Evolutionary conservation across 2,329 filamentous ascomycete species (phyloP).

Genomic region (Xylariales sp.): DNA sequence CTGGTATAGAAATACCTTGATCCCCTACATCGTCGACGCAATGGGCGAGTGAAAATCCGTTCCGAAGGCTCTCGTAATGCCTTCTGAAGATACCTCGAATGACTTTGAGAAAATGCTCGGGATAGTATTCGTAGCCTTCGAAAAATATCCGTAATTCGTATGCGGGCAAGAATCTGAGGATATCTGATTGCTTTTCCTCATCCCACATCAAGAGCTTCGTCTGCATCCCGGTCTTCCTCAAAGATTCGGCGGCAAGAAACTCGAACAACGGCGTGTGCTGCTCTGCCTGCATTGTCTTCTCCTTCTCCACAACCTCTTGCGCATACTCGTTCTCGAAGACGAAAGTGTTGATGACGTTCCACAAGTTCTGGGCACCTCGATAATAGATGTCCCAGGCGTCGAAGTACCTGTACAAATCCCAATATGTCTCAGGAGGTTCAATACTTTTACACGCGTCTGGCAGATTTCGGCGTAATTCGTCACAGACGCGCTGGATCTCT

Average conservation of each 20-base stretch:
- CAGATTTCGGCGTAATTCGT: conserved; percentile 37
- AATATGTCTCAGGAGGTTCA: conserved; percentile 46
- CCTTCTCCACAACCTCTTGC: conserved; percentile 3
- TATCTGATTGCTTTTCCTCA: conserved; percentile 21
- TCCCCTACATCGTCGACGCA: background rate
- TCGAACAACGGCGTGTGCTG: conserved; percentile 34
- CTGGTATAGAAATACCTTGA: background rate
- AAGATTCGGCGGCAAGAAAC: conserved; percentile 32
- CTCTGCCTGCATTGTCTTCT: conserved; percentile 16
- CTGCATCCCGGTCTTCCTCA: conserved; percentile 26
- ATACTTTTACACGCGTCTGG: conserved; percentile 35
- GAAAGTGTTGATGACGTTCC: conserved; percentile 58
- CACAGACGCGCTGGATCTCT: conserved; percentile 49
- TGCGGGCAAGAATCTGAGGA: conserved; percentile 37
- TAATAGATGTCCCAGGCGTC: conserved; percentile 61
- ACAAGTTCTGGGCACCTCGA: conserved; percentile 61
- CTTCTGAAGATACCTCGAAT: conserved; percentile 38
- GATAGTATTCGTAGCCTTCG: conserved; percentile 32
- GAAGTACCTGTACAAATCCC: conserved; percentile 61
- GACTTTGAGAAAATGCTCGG: conserved; percentile 22
- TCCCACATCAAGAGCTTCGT: conserved; percentile 41
- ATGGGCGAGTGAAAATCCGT: conserved; percentile 7
- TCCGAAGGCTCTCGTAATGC: conserved; percentile 30
- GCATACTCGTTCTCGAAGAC: conserved; percentile 55
- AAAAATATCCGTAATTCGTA: conserved; percentile 35